A percentile compares a stretch with the other conserved stretches of the same genome.
Evolutionary conservation across 805 yeast species (phyloP).

Genomic region (Cyberlindnera euphorbiiphila): DNA sequence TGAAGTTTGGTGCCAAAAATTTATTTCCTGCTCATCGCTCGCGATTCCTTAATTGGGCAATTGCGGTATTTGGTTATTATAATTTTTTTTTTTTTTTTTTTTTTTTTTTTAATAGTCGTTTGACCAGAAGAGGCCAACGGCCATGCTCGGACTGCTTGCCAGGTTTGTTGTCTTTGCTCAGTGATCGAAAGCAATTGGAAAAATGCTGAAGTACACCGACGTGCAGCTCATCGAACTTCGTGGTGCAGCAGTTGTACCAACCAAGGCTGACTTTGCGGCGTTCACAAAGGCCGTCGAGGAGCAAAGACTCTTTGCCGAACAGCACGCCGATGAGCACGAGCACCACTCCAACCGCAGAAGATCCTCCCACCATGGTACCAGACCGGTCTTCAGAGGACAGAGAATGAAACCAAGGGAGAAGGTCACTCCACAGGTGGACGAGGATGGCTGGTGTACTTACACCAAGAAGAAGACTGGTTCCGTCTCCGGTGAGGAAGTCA

Average conservation of each 20-base stretch:
- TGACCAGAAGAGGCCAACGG: no score
- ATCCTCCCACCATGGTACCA: slow-evolving; percentile 41
- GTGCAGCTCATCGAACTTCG: slow-evolving; percentile 61
- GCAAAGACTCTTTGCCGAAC: slow-evolving; percentile 47
- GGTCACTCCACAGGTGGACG: slow-evolving; percentile 49
- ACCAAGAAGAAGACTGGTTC: slow-evolving; percentile 30
- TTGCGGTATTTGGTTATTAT: no score
- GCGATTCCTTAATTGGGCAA: neutral
- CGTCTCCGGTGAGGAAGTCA: slow-evolving; percentile 49
- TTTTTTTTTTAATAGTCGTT: neutral
- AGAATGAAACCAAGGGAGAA: slow-evolving; percentile 28
- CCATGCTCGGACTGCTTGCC: neutral
- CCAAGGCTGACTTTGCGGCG: slow-evolving; percentile 58
- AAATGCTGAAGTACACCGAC: slow-evolving; percentile 46
- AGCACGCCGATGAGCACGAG: slow-evolving; percentile 20
- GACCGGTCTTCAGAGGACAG: slow-evolving; percentile 58
- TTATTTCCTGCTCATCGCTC: neutral
- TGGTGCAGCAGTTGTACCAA: slow-evolving; percentile 54
- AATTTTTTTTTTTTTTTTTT: no score
- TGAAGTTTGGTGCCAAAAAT: neutral
- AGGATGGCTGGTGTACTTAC: slow-evolving; percentile 80
- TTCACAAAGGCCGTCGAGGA: slow-evolving; percentile 65
- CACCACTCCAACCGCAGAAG: slow-evolving; percentile 46
- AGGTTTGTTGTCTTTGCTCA: neutral
- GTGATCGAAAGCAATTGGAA: neutral